Evolutionary conservation across 2,329 filamentous ascomycete genomes (phyloP).

Genomic region (Westerdykella sp.): DNA sequence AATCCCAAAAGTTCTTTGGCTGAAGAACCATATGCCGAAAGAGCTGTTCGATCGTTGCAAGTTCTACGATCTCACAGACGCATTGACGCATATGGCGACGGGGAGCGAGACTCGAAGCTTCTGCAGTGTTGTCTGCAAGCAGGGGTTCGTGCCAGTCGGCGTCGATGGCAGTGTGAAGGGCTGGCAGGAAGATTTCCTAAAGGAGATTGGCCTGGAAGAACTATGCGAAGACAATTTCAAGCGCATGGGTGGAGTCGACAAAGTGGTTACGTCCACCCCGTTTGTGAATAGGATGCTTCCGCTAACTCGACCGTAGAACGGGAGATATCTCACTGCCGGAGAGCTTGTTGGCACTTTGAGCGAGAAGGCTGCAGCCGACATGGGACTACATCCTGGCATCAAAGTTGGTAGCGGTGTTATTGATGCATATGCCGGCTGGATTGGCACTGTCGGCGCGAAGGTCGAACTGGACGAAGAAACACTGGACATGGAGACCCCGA

Average conservation of each 20-base stretch:
- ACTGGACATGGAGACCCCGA: constrained; percentile 59
- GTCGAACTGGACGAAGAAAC: constrained; percentile 66
- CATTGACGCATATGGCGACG: constrained; percentile 88
- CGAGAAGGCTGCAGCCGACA: constrained; percentile 72
- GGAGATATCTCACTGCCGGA: constrained; percentile 82
- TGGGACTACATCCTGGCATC: constrained; percentile 80
- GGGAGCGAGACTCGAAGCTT: constrained; percentile 88
- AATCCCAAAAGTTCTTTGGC: constrained; percentile 95
- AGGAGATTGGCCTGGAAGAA: constrained; percentile 78
- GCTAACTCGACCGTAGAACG: constrained; percentile 63
- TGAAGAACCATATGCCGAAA: constrained; percentile 96
- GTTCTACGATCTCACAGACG: constrained; percentile 93
- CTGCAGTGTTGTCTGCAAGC: constrained; percentile 95
- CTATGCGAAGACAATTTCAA: constrained; percentile 81
- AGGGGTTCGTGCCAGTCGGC: constrained; percentile 92
- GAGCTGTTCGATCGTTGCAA: constrained; percentile 89
- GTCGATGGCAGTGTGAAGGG: constrained; percentile 96
- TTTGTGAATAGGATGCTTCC: constrained; percentile 12
- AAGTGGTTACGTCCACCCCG: constrained; percentile 66
- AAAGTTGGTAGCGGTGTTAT: constrained; percentile 95
- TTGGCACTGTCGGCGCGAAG: constrained; percentile 96
- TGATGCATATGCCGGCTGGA: constrained; percentile 97
- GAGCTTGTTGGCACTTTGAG: constrained; percentile 82
- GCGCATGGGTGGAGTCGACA: constrained; percentile 88
- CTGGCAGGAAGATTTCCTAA: constrained; percentile 94